Percentiles rank a stretch among this genome's conserved stretches.
phyloP scores from a whole-genome alignment of 495 filamentous ascomycete species.

The Thozetella sp. region DNA sequence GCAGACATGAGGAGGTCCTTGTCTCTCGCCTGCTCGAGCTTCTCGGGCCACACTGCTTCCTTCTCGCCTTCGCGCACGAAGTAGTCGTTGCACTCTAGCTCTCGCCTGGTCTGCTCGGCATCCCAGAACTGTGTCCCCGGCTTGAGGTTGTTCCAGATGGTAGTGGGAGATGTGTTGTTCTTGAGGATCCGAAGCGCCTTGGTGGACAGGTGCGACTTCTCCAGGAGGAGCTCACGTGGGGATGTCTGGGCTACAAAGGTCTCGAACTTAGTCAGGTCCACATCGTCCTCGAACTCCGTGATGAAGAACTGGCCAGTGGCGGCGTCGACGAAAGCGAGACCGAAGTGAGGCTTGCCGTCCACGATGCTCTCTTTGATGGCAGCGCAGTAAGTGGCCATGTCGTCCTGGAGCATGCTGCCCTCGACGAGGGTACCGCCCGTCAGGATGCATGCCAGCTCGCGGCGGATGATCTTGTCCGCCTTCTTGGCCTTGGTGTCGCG shows the following conservation, averaged over 20 bases:
- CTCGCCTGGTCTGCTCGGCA: conserved; percentile 76
- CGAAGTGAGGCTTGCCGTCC: conserved; percentile 81
- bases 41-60: conserved; percentile 75
- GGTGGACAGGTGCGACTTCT: conserved; percentile 82
- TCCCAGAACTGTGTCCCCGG: conserved; percentile 91
- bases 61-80: conserved; percentile 68
- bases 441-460: conserved; percentile 88
- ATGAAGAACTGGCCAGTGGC: conserved; percentile 95
- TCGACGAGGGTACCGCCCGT: conserved; percentile 94
- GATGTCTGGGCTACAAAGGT: conserved; percentile 93
- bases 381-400: conserved; percentile 96
- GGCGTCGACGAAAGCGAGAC: conserved; percentile 92
- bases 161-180: conserved; percentile 90
- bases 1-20: conserved; percentile 91
- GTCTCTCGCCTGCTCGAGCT: conserved; percentile 70
- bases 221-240: conserved; percentile 86
- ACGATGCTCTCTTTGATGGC: conserved; percentile 88
- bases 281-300: conserved; percentile 88
- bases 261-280: conserved; percentile 96
- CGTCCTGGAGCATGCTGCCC: conserved; percentile 94
- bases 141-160: conserved; percentile 94
- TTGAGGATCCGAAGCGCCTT: conserved; percentile 93
- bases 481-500: conserved; percentile 59
- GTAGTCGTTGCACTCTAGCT: conserved; percentile 81
- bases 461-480: conserved; percentile 89